Percentiles rank a stretch among this genome's conserved stretches.
Conservation (phyloP, 768 basidiomycete species). For the Chalciporus pseudorubinellus region DNA sequence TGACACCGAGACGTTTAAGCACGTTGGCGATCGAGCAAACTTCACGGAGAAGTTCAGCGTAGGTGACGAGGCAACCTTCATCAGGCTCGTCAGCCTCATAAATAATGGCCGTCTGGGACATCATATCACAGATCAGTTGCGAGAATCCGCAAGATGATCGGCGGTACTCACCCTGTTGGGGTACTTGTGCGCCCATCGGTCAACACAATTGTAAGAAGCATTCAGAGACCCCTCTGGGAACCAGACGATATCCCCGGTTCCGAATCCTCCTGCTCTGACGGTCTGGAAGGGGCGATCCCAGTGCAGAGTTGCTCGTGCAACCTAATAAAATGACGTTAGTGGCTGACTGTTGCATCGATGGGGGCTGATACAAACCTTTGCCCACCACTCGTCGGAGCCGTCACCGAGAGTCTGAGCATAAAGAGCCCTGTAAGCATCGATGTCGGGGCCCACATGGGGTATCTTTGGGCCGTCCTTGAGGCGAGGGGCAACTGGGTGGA, state of each 20-base stretch:
- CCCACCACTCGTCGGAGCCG: constrained; percentile 86
- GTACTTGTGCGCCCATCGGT: constrained; percentile 90
- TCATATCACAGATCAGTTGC: neutral
- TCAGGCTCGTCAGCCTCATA: constrained; percentile 97
- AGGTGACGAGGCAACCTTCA: constrained; percentile 73
- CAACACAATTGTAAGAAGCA: constrained; percentile 96
- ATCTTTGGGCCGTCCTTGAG: constrained; percentile 58
- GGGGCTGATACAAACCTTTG: constrained; percentile 49
- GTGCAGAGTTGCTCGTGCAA: constrained; percentile 72
- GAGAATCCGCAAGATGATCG: neutral
- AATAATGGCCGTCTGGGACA: constrained; percentile 81
- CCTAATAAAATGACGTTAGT: constrained; percentile 32
- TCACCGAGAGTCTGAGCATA: constrained; percentile 74
- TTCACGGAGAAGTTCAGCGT: constrained; percentile 83
- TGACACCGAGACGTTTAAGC: constrained; percentile 83
- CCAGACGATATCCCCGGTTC: constrained; percentile 87
- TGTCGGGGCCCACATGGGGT: constrained; percentile 79
- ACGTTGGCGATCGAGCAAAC: constrained; percentile 90
- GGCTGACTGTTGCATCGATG: neutral
- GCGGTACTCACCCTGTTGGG: constrained; percentile 64
- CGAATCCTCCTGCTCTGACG: constrained; percentile 80
- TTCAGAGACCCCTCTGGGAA: constrained; percentile 94
- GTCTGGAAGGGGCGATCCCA: constrained; percentile 91
- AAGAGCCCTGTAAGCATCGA: constrained; percentile 65
- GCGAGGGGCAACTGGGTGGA: constrained; percentile 77